Conservation (phyloP, 2,329 filamentous ascomycete genomes). For the Calonectria pseudoturangicola region DNA sequence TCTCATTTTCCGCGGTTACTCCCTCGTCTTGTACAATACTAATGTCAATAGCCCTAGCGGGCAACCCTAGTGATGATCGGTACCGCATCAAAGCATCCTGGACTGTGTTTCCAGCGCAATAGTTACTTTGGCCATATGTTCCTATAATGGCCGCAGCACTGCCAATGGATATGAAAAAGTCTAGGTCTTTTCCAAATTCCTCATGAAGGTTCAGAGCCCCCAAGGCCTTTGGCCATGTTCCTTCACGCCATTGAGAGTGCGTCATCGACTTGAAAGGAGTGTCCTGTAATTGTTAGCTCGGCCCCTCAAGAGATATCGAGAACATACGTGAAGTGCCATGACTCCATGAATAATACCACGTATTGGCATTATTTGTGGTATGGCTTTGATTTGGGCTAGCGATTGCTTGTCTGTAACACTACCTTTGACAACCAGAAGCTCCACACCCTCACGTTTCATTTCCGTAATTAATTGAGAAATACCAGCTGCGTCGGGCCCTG, state of each 20-base stretch:
- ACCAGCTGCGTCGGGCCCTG: neutral
- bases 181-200: neutral
- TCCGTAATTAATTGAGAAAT: neutral
- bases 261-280: constrained; percentile 2
- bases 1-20: neutral
- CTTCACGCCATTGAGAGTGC: constrained; percentile 6
- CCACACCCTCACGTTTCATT: neutral
- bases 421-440: neutral
- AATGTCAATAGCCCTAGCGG: neutral
- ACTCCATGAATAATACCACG: neutral
- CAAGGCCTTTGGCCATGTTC: neutral
- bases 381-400: neutral
- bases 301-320: neutral
- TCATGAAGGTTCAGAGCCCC: neutral
- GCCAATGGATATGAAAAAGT: constrained; percentile 4
- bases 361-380: neutral
- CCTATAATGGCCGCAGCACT: constrained; percentile 1
- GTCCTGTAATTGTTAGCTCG: neutral
- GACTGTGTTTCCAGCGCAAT: neutral
- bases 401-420: neutral
- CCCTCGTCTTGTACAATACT: neutral
- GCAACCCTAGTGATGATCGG: neutral
- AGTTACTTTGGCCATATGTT: neutral
- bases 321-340: neutral
- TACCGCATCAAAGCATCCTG: neutral